phyloP scores from a whole-genome alignment of 2,329 filamentous ascomycete species.

The Sarocladiaceae sp. region DNA sequence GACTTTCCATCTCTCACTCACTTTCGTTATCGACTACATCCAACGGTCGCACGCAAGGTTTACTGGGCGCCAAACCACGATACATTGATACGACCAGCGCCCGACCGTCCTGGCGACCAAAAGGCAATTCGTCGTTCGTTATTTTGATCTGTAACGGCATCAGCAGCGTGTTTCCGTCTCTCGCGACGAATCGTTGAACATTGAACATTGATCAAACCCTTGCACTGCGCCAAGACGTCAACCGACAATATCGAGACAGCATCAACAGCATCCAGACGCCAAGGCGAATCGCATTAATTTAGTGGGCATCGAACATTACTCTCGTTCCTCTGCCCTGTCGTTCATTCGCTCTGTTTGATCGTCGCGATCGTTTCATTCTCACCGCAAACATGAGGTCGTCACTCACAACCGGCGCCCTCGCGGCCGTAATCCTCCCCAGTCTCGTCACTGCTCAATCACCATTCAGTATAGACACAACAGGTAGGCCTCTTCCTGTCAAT shows the following conservation, averaged over 20 bases:
- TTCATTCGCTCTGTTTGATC: too few relatives aligned
- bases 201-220: neutral
- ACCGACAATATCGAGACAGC: neutral
- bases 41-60: neutral
- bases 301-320: too few relatives aligned
- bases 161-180: too few relatives aligned
- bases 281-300: too few relatives aligned
- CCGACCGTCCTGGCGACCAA: slow-evolving; percentile 1
- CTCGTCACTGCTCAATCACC: slow-evolving; percentile 16
- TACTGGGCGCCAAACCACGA: neutral
- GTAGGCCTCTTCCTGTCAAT: slow-evolving; percentile 14
- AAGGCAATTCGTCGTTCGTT: neutral
- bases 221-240: neutral
- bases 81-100: neutral
- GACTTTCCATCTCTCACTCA: neutral
- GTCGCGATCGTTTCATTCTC: neutral
- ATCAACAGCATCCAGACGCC: neutral
- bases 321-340: too few relatives aligned
- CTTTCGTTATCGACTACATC: neutral
- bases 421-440: neutral
- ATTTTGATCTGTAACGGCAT: too few relatives aligned
- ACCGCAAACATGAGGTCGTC: slow-evolving; percentile 4
- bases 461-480: slow-evolving; percentile 20
- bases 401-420: neutral
- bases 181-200: neutral